Base-by-base conservation (phyloP, 805 yeast genomes). In the Blastobotrys attinorum region DNA sequence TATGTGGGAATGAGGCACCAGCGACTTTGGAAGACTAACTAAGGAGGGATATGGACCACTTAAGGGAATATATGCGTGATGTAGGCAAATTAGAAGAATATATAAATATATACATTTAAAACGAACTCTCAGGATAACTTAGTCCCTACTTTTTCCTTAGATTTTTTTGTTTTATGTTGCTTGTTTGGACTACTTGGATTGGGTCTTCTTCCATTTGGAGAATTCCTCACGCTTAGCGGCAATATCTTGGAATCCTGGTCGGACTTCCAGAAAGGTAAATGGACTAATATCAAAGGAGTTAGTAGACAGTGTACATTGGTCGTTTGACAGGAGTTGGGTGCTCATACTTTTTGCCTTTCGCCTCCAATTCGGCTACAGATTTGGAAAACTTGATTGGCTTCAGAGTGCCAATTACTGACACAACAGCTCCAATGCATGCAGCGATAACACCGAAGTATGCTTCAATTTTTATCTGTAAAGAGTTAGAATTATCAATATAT, bases 161-260 rank as follows among this genome's bases (percentile, higher is more conserved):
- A n/a, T n/a, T n/a, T n/a, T n/a, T n/a, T n/a, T n/a, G n/a, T n/a
- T n/a, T n/a, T n/a, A n/a, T n/a, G n/a, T n/a, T n/a, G n/a, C n/a
- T n/a, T n/a, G n/a, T n/a, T n/a, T n/a, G n/a, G n/a, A n/a, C n/a
- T n/a, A n/a, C n/a, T n/a, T n/a, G n/a, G n/a, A n/a, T n/a, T 32
- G 36, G 36, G 20, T 16, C 32, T 47, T 47, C 27, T 48, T 43
- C 63, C 64, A 61, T 6, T 48, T 48, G 7, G 47, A 46, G 54
- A 65, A 76, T 47, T 72, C 73, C 36, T 56, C 47, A 49, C 87
- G 65, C 56, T 69, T 71, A 11, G 57, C 48, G 1, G 47, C 48
- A 6, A 79, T 61, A 53, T 80, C 77, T 36, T 79, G 62, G 52
- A 76, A 81, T 4, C 66, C 71, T 3, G 75, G 65, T 43, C 81